Percentiles rank a stretch among this genome's conserved stretches.
phyloP scores from a whole-genome alignment of 2,329 filamentous ascomycete species.

The Xylariales sp. region DNA sequence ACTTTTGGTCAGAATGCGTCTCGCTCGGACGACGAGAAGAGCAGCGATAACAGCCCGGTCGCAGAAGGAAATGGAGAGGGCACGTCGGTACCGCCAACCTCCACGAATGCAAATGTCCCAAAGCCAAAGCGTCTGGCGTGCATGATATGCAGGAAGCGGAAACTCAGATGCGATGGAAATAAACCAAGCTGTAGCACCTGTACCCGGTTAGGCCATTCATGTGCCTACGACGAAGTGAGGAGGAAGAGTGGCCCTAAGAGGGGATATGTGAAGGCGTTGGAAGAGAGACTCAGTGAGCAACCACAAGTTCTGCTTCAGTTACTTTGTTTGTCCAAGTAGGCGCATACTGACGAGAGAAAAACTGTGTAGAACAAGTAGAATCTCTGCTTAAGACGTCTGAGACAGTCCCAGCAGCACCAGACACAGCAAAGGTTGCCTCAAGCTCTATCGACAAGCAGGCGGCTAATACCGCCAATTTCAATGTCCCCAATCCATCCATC shows the following conservation, averaged over 20 bases:
- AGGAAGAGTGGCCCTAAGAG: constrained; percentile 93
- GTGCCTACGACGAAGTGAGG: constrained; percentile 86
- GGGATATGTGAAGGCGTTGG: constrained; percentile 90
- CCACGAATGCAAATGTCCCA: constrained; percentile 56
- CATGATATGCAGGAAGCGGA: constrained; percentile 88
- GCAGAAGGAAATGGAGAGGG: constrained; percentile 28
- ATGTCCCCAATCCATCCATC: constrained; percentile 40
- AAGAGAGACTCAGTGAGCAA: constrained; percentile 80
- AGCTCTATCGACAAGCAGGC: constrained; percentile 28
- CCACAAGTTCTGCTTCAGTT: too few species aligned
- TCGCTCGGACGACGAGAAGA: constrained; percentile 30
- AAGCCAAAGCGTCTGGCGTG: constrained; percentile 93
- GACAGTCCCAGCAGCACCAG: constrained; percentile 30
- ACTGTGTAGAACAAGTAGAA: constrained; percentile 77
- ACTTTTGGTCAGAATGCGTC: constrained; percentile 9
- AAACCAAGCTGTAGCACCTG: constrained; percentile 87
- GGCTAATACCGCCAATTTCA: constrained; percentile 32
- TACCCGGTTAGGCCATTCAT: constrained; percentile 78
- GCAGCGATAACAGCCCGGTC: constrained; percentile 31
- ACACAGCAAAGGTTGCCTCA: constrained; percentile 26
- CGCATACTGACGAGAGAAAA: too few species aligned
- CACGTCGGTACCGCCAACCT: constrained; percentile 29
- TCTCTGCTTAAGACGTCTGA: constrained; percentile 82
- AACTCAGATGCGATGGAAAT: constrained; percentile 82
- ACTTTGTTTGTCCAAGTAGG: too few species aligned